Percentiles rank a stretch among this genome's conserved stretches.
These are phyloP conservation scores for Boletus rubropictus DNA, from an alignment of 768 basidiomycete species.

Conservation along the genomic window DNA sequence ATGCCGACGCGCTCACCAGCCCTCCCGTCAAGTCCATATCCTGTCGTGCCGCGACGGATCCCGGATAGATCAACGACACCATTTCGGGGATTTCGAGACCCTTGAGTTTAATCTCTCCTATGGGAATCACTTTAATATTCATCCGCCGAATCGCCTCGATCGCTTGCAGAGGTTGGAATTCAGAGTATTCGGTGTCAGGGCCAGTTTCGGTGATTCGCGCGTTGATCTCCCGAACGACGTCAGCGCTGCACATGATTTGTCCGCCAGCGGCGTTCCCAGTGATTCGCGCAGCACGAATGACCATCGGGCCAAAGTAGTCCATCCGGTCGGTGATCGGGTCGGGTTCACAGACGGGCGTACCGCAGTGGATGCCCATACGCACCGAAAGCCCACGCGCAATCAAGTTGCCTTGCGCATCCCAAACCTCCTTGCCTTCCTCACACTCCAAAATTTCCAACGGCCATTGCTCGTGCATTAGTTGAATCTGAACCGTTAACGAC, in stretches of 20 bases:
- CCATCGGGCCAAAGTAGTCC: constrained; percentile 98
- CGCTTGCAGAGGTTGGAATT: constrained; percentile 50
- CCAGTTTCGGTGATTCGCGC: constrained; percentile 53
- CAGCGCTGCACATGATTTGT: constrained; percentile 87
- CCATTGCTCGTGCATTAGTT: constrained; percentile 80
- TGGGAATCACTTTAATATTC: constrained; percentile 60
- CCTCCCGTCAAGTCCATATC: constrained; percentile 40
- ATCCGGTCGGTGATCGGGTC: constrained; percentile 91
- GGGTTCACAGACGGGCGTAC: constrained; percentile 79
- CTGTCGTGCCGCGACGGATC: constrained; percentile 63
- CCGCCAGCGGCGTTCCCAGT: constrained; percentile 80
- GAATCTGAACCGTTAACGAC: constrained; percentile 80
- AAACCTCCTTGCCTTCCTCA: constrained; percentile 80
- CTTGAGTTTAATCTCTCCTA: constrained; percentile 91
- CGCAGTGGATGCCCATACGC: constrained; percentile 97
- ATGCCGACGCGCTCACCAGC: constrained; percentile 7
- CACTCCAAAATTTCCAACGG: constrained; percentile 90
- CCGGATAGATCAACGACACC: constrained; percentile 81
- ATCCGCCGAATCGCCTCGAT: constrained; percentile 72
- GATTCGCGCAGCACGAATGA: constrained; percentile 88
- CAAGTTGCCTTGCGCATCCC: constrained; percentile 57
- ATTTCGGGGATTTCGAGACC: constrained; percentile 89
- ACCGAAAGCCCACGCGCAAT: constrained; percentile 88
- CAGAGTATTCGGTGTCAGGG: constrained; percentile 56
- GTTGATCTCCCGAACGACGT: constrained; percentile 76